Evolutionary conservation across 331 rosid species (phyloP).

Genomic region (Malus hybrid): DNA sequence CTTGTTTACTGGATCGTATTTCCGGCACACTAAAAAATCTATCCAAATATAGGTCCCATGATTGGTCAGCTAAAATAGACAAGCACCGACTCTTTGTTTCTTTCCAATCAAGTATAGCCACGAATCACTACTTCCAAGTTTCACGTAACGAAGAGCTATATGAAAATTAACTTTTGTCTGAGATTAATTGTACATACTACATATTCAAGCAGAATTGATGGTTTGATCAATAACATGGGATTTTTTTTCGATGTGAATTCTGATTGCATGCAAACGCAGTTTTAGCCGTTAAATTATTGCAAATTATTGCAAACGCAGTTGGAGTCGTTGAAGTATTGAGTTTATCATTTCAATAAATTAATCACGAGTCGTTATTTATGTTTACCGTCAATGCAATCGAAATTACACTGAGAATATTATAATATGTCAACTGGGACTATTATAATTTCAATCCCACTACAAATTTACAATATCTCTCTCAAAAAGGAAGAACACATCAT

Average conservation of each 20-base stretch:
- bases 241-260: not conserved
- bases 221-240: not conserved
- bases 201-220: not conserved
- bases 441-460: not conserved
- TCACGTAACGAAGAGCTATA: too few species aligned
- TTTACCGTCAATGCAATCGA: not conserved
- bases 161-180: not conserved
- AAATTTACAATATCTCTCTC: not conserved
- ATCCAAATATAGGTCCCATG: too few species aligned
- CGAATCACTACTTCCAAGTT: not conserved
- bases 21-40: too few species aligned
- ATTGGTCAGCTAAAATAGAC: not conserved
- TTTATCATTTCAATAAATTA: not conserved
- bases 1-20: fast-evolving
- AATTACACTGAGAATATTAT: not conserved
- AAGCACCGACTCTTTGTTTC: fast-evolving
- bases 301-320: not conserved
- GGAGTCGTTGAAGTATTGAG: not conserved
- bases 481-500: not conserved
- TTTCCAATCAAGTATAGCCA: not conserved
- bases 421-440: not conserved
- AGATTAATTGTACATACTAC: too few species aligned
- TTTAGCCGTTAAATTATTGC: too few species aligned
- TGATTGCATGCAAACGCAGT: not conserved
- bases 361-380: not conserved